Conservation (phyloP, 345 rosid species). For the Eucalyptus pumila region DNA sequence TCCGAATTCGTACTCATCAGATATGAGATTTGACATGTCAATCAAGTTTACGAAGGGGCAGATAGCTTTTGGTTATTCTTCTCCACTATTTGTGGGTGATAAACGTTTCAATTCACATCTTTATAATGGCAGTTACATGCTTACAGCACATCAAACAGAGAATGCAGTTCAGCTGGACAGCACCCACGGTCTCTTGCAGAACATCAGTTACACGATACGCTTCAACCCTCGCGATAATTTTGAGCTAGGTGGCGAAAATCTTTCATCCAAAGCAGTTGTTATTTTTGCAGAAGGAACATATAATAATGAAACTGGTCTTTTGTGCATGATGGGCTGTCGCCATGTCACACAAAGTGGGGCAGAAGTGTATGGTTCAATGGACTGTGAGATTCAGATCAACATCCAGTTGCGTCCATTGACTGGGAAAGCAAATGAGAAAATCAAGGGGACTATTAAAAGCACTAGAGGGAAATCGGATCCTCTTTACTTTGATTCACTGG, state of each 20-base stretch:
- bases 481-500: slow-evolving; percentile 45
- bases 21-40: slow-evolving; percentile 58
- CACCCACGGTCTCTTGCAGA: slow-evolving; percentile 21
- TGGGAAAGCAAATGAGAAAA: slow-evolving; percentile 23
- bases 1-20: slow-evolving; percentile 41
- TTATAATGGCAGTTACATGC: background rate
- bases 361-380: slow-evolving; percentile 10
- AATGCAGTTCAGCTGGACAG: slow-evolving; percentile 2
- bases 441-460: slow-evolving; percentile 67
- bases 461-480: slow-evolving; percentile 45
- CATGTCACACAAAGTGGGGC: slow-evolving; percentile 2
- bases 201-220: slow-evolving; percentile 57
- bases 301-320: slow-evolving; percentile 39
- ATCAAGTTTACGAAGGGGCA: slow-evolving; percentile 30
- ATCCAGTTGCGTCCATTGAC: slow-evolving; percentile 48
- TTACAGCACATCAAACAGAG: background rate
- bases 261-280: slow-evolving; percentile 14
- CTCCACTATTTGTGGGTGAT: slow-evolving; percentile 63
- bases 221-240: slow-evolving; percentile 3
- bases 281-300: slow-evolving; percentile 78
- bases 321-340: slow-evolving; percentile 88
- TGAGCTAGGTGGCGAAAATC: background rate
- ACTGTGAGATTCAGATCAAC: slow-evolving; percentile 48
- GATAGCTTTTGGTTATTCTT: slow-evolving; percentile 24
- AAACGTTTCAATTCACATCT: slow-evolving; percentile 5